Evolutionary conservation across 1,284 basidiomycete species (phyloP), one percentile per base, ranked within the genome.

Genomic region (Pascua guehoae): DNA sequence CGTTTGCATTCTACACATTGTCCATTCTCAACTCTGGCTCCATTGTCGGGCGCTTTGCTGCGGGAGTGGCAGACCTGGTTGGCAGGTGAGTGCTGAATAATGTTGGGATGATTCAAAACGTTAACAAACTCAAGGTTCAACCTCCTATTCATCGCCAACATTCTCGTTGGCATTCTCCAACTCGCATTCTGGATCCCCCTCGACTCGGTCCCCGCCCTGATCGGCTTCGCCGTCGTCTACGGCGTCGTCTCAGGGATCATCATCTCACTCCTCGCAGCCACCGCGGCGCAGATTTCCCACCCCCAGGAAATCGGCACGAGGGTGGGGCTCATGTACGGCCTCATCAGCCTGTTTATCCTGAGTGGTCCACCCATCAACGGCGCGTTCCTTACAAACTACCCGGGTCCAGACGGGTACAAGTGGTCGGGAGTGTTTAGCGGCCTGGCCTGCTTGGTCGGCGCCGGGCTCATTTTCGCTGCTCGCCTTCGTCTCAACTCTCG

Each of bases 341-440:
- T 67, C 38, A 57, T 67, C 15, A 67, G 66, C 0, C n/a, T 72
- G n/a, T 61, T 67, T 0, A 69, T 65, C 0, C 56, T 76, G 8
- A 64, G 66, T 32, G 72, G 72, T 0, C 71, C 72, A 2, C 72
- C 73, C 0, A 74, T 74, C 55, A 64, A 66, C 1, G 74, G 74
- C 15, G 72, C 73, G 0, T 58, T 76, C 18, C 54, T 74, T 12
- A 57, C 24, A 32, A 32, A n/a, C 5, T 42, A 51, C 32, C 41
- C 41, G 1, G 49, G 49, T 4, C 18, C 40, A 17, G n/a, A 2
- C 5, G 49, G 49, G 9, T 51, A 41, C 49, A 41, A 32, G 4
- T 36, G 24, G 11, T 39, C 49, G 9, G 49, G 49, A 9, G 32
- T 41, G 7, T 51, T 37, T n/a, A 39, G 39, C n/a, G 49, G 49